These are phyloP conservation scores for Agaricus subrufescens DNA, from an alignment of 768 basidiomycete species.

Conservation along the genomic window DNA sequence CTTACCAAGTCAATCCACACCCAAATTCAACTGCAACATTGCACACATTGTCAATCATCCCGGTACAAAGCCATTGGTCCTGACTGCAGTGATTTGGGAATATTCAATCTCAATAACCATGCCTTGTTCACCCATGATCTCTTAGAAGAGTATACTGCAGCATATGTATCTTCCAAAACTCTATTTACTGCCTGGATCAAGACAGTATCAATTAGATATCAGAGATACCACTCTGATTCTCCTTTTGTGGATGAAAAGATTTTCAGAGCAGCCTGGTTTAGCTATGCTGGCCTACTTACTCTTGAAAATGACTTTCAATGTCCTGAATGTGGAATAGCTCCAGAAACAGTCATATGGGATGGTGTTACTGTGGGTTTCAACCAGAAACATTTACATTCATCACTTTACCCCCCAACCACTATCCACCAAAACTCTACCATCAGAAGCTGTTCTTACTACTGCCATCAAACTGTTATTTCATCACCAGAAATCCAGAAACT, in stretches of 20 bases:
- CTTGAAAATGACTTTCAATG: constrained; percentile 22
- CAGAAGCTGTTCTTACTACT: constrained; percentile 9
- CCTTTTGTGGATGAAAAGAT: constrained; percentile 22
- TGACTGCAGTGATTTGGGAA: constrained; percentile 19
- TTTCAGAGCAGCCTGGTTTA: constrained; percentile 29
- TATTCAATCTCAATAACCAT: constrained; percentile 31
- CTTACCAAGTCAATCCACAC: not conserved
- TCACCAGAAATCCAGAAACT: constrained; percentile 14
- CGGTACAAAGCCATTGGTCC: constrained; percentile 22
- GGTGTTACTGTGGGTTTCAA: constrained; percentile 27
- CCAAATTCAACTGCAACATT: constrained; percentile 15
- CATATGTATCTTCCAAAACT: constrained; percentile 28
- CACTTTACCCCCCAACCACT: constrained; percentile 24
- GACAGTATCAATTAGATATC: constrained; percentile 18
- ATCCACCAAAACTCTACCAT: constrained; percentile 12
- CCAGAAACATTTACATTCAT: constrained; percentile 18
- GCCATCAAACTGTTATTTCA: constrained; percentile 24
- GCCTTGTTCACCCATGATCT: constrained; percentile 26
- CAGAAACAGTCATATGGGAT: constrained; percentile 28
- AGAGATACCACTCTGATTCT: not conserved
- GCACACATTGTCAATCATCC: constrained; percentile 8
- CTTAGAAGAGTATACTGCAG: constrained; percentile 28
- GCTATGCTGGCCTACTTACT: constrained; percentile 19
- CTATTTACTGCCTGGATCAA: constrained; percentile 26
- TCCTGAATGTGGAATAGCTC: constrained; percentile 20